Base-by-base conservation (phyloP, 495 filamentous ascomycete genomes). In the Aspergillus incahuasiensis region DNA sequence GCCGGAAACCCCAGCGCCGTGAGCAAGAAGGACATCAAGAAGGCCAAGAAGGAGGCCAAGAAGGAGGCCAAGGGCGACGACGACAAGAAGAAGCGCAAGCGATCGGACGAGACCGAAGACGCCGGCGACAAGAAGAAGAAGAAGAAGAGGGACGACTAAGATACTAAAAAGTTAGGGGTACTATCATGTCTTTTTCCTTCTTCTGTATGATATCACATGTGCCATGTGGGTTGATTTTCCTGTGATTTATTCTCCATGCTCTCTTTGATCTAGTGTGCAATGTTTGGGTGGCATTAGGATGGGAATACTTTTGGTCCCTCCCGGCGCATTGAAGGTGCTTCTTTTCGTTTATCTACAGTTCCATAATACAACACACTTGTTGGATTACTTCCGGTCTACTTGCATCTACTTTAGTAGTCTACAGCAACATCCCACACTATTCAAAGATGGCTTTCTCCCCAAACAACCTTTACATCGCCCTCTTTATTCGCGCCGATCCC, bases 21-120 rank as follows among this genome's bases (percentile, higher is more conserved):
- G 56, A 86, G 81, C 70, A 88, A 89, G 77, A 90, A 90, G 73
- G 85, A 86, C 51, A 67, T 87, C 56, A 90, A 90, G 80, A 88
- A 86, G 75, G 76, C 80, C 57, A 85, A 83, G 79, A 87, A 86
- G 72, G 77, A 77, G 19, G 77, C 77, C 59, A 80, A 81, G 65
- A 84, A 86, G 68, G 70, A 70, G 5, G 52, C 63, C 56, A 78
- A 79, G 66, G 75, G 73, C 41, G 73, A 69, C 20, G 71, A 68
- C 58, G 83, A 79, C 73, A 70, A 68, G 58, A 84, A 79, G 73
- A 83, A 83, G 73, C 74, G 74, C 64, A 82, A 83, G 74, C 70
- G 76, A 45, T 72, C 74, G 25, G 80, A 80, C 52, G 78, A 72
- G 15, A 76, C 58, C 34, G 78, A 72, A 50, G 64, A 67, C 22